Evolutionary conservation across 1,139 yeast species (phyloP).

Genomic region (Kluyveromyces sp.): DNA sequence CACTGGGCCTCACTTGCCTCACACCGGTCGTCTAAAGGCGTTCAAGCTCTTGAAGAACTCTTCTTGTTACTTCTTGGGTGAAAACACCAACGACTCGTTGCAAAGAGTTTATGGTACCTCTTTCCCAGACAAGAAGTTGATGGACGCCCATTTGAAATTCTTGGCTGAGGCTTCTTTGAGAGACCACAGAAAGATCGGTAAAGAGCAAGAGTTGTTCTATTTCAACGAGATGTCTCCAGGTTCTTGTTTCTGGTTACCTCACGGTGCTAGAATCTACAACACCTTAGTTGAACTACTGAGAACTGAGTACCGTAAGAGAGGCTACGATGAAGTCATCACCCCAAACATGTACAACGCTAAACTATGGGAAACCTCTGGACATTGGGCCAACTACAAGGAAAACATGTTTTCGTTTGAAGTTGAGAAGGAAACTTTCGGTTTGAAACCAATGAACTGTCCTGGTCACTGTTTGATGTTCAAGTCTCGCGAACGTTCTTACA

Average conservation of each 20-base stretch:
- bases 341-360: conserved; percentile 96
- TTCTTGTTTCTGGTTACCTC: conserved; percentile 95
- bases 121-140: conserved; percentile 95
- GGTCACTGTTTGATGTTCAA: conserved; percentile 92
- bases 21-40: conserved; percentile 94
- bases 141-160: conserved; percentile 94
- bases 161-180: conserved; percentile 95
- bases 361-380: conserved; percentile 97
- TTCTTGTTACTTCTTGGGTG: conserved; percentile 94
- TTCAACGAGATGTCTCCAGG: conserved; percentile 98
- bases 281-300: conserved; percentile 72
- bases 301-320: conserved; percentile 79
- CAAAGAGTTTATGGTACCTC: conserved; percentile 98
- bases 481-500: conserved; percentile 81
- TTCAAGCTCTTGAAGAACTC: conserved; percentile 93
- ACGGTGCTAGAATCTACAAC: conserved; percentile 93
- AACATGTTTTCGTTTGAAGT: conserved; percentile 96
- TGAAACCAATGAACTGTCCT: conserved; percentile 98
- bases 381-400: conserved; percentile 95
- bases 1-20: conserved; percentile 97
- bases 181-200: conserved; percentile 96
- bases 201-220: conserved; percentile 89
- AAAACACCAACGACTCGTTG: conserved; percentile 83
- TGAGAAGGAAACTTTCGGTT: conserved; percentile 81
- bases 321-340: conserved; percentile 94